Evolutionary conservation across 2,329 filamentous ascomycete species (phyloP).

Genomic region (Venturia asperata): DNA sequence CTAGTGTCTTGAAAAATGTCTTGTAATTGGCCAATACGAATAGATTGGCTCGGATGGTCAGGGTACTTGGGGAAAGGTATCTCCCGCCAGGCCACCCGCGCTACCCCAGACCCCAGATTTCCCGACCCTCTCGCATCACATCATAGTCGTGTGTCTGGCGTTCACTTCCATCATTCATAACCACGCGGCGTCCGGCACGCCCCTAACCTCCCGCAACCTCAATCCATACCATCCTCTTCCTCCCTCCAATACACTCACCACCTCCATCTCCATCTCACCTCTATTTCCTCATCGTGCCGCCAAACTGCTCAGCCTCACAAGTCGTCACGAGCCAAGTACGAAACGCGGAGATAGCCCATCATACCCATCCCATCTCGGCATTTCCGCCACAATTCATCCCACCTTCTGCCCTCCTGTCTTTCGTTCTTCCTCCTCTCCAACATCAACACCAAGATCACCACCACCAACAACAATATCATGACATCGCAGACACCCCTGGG

Average conservation of each 20-base stretch:
- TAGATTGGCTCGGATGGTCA: background rate
- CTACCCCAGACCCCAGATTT: constrained; percentile 11
- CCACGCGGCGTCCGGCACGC: constrained; percentile 7
- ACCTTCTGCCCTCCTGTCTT: background rate
- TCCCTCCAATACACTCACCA: background rate
- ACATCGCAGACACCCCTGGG: background rate
- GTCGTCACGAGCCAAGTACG: background rate
- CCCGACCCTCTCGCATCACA: background rate
- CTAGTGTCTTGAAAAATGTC: background rate
- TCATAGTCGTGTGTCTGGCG: background rate
- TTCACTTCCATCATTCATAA: background rate
- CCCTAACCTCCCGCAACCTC: background rate
- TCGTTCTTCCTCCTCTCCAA: too few relatives aligned
- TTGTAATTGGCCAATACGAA: background rate
- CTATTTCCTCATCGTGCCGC: background rate
- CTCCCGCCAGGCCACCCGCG: background rate
- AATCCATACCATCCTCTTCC: background rate
- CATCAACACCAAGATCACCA: background rate
- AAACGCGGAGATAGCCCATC: background rate
- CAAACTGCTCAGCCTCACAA: constrained; percentile 4
- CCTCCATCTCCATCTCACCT: background rate
- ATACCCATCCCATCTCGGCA: background rate
- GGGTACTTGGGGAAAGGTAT: background rate
- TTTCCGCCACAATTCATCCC: background rate
- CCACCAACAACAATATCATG: background rate